A percentile compares a stretch with the other conserved stretches of the same genome.
Evolutionary conservation across 169 alveolate species (phyloP).

Genomic region (Eimeria tenella): DNA sequence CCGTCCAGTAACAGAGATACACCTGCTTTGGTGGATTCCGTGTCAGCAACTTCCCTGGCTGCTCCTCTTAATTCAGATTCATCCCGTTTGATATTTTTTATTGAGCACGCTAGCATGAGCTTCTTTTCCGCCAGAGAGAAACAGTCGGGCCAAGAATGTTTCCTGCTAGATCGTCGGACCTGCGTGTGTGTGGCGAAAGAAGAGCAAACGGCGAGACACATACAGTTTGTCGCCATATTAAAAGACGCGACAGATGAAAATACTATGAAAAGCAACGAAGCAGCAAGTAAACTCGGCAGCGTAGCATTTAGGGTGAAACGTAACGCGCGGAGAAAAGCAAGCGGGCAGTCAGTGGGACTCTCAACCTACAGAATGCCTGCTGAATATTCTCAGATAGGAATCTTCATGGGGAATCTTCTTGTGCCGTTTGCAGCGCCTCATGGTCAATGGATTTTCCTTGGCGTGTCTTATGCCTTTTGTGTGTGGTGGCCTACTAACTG

Average conservation of each 20-base stretch:
- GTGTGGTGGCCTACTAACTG: no score
- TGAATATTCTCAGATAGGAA: constrained; percentile 32
- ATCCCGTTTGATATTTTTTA: neutral
- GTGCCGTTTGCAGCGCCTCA: constrained; percentile 33
- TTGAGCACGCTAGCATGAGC: constrained; percentile 28
- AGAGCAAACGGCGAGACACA: no score
- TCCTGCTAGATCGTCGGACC: constrained; percentile 44
- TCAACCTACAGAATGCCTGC: constrained; percentile 41
- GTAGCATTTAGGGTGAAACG: no score
- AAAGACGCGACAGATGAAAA: no score
- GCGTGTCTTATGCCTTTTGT: no score
- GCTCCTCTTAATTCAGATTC: neutral
- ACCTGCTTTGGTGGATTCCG: no score
- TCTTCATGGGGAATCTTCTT: constrained; percentile 32
- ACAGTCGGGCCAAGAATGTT: constrained; percentile 7
- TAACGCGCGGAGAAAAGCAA: neutral
- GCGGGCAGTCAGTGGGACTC: neutral
- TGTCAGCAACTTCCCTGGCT: no score
- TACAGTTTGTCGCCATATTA: no score
- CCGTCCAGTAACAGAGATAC: no score
- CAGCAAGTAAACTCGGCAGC: no score
- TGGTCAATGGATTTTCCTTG: neutral
- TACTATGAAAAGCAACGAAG: no score
- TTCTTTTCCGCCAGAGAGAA: constrained; percentile 30
- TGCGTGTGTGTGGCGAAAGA: neutral